These are phyloP conservation scores for Rhododendron mucronatum DNA, from an alignment of 148 eudicot species.

Conservation along the genomic window DNA sequence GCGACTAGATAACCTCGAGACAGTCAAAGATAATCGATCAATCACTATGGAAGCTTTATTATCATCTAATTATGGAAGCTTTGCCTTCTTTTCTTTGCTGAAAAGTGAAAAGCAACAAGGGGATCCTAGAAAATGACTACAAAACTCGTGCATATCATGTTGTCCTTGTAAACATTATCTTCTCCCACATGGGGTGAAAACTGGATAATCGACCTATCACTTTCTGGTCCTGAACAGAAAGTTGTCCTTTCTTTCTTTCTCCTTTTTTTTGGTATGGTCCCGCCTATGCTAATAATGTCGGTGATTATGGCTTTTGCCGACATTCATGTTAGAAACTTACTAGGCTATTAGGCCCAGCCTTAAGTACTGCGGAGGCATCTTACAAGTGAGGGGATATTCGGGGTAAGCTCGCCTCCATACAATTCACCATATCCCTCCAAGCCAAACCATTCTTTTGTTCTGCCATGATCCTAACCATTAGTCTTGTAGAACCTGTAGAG, in stretches of 20 bases:
- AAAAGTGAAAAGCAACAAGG: conserved; percentile 8
- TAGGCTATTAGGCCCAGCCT: background rate
- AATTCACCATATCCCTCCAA: background rate
- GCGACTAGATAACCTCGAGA: background rate
- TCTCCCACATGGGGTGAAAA: conserved; percentile 7
- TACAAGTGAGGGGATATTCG: background rate
- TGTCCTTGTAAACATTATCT: conserved; percentile 10
- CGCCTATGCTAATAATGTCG: background rate
- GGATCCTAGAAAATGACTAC: background rate
- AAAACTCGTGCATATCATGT: background rate
- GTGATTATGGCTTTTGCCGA: background rate
- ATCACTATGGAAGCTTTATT: no score
- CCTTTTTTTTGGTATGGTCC: background rate
- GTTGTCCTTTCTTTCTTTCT: background rate
- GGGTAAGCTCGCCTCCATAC: background rate
- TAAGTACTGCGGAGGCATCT: background rate
- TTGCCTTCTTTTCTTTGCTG: background rate
- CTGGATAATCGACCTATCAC: background rate
- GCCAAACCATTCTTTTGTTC: background rate
- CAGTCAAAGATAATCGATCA: background rate
- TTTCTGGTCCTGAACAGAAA: background rate
- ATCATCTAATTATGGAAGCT: no score
- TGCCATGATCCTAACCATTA: background rate
- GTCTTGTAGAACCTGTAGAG: background rate
- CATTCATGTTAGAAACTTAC: background rate